Base-by-base conservation (phyloP, 768 basidiomycete genomes). In the Neoboletus brunneissimus region DNA sequence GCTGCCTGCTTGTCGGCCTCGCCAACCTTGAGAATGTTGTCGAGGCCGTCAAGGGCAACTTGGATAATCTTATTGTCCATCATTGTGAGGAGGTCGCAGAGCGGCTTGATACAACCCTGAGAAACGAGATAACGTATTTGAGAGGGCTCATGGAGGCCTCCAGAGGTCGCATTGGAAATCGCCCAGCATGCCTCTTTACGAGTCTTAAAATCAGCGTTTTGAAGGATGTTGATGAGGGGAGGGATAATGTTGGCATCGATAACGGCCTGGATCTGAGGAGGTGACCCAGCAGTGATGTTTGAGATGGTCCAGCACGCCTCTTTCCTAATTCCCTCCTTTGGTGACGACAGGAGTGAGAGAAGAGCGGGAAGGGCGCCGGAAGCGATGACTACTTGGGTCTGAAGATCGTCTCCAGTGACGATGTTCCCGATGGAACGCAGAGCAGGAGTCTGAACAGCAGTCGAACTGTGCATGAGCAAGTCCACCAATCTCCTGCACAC, bases 11-110 rank as follows among this genome's bases (percentile, higher is more conserved):
- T 98, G 75, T 99, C 97, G 67, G 88, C 84, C 76, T 99, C 96
- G 42, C 97, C 96, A 60, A 99, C 89, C 76, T 97, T 98, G 63
- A 99, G 78, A 65, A 98, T 94, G 75, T 99, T 99, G 75, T 99
- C 97, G 48, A 99, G 81, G 52, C 97, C 97, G 70, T 99, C 97
- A 45, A 99, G 84, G 20, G 96, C 96, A 40, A 98, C 96, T 75
- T 94, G 90, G 64, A 99, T 99, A 64, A 98, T 97, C 80, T 99
- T 99, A 84, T 98, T 98, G 77, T 99, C 97, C 94, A 98, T 95
- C 83, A 94, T 96, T 27, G 86, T 88, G 56, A 99, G 81, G 50
- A 99, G 78, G 67, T 99, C 97, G 71, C 97, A 99, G 29, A 99
- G 80, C 16, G 97, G 97, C 75, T 98, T 98, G 77, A 99, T 98